These are phyloP conservation scores for Grosmannia clavigera DNA, from an alignment of 2,329 filamentous ascomycete genomes.

Conservation along the genomic window DNA sequence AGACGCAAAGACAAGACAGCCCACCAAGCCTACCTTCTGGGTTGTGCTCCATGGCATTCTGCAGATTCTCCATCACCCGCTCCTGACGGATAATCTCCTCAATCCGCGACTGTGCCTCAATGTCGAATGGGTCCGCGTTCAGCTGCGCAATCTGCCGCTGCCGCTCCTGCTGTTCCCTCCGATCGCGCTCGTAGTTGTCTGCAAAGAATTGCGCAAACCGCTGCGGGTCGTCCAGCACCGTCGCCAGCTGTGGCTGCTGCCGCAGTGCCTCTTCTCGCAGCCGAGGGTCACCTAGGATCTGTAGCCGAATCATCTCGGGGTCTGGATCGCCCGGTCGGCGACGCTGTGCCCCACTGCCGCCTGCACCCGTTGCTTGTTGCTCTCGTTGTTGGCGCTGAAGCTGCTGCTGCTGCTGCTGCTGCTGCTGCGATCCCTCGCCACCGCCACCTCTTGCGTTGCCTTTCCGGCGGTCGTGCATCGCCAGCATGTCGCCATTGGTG, in stretches of 20 bases:
- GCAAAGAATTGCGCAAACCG: slow-evolving; percentile 64
- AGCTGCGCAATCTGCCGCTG: slow-evolving; percentile 72
- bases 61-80: slow-evolving; percentile 85
- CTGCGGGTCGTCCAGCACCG: slow-evolving; percentile 60
- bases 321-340: slow-evolving; percentile 35
- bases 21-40: slow-evolving; percentile 62
- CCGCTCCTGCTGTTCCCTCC: slow-evolving; percentile 61
- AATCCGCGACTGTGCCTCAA: slow-evolving; percentile 82
- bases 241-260: slow-evolving; percentile 64
- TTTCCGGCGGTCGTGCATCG: slow-evolving; percentile 57
- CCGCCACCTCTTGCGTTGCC: slow-evolving; percentile 29
- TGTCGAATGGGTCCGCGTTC: slow-evolving; percentile 89
- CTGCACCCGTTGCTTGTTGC: slow-evolving; percentile 17
- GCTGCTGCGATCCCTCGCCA: slow-evolving; percentile 14
- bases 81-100: slow-evolving; percentile 96
- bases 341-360: slow-evolving; percentile 2
- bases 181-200: slow-evolving; percentile 56
- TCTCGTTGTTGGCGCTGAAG: slow-evolving; percentile 19
- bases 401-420: slow-evolving; percentile 17
- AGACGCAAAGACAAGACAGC: neutral
- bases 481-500: slow-evolving; percentile 83
- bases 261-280: slow-evolving; percentile 58
- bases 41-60: slow-evolving; percentile 94
- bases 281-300: slow-evolving; percentile 66
- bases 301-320: slow-evolving; percentile 70